Base-by-base conservation (phyloP, 2,329 filamentous ascomycete genomes). In the Seiridium unicorne region DNA sequence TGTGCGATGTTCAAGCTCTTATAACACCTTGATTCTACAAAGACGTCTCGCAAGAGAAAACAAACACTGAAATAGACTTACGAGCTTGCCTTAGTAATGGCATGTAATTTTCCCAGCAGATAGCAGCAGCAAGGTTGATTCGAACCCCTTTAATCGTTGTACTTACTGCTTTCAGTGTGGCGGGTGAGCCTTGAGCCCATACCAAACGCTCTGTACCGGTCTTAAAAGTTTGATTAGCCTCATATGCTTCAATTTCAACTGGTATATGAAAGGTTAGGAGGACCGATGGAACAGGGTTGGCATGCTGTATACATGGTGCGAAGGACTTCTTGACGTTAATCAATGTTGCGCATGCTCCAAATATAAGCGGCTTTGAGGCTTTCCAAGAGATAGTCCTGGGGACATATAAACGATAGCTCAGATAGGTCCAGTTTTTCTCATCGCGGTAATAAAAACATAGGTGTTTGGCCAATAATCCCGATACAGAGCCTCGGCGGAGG, bases 91-190 rank as follows among this genome's bases (percentile, higher is more conserved):
- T 26, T n/a, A 55, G 26, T 13, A 55, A 38, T 3, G 60, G 60
- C 60, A 61, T 97, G 77, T 94, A 96, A 74, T 91, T 97, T 74
- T 98, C 93, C 93, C 93, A 97, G 80, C 93, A 97, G 65, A 98
- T 96, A 3, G 93, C 94, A 3, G 90, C 88, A 0, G 89, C 93
- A 61, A 97, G 84, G 60, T 91, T 94, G 62, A 97, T 77, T 64
- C 86, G 87, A 2, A 93, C 85, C 55, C 92, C 92, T 62, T 89
- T 89, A 72, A 97, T 92, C 32, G 81, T 85, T 1, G 92, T 93
- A 34, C 86, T 89, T 1, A 97, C 86, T 3, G 93, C 93, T 63
- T 86, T 86, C 35, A 97, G 82, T 3, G 92, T 95, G 0, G 85
- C 85, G 0, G 93, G 86, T 2, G 88, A 89, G 46, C 93, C 93